phyloP scores from a whole-genome alignment of 1,139 yeast genomes.

The Suzukiozyma palmioleophila region DNA sequence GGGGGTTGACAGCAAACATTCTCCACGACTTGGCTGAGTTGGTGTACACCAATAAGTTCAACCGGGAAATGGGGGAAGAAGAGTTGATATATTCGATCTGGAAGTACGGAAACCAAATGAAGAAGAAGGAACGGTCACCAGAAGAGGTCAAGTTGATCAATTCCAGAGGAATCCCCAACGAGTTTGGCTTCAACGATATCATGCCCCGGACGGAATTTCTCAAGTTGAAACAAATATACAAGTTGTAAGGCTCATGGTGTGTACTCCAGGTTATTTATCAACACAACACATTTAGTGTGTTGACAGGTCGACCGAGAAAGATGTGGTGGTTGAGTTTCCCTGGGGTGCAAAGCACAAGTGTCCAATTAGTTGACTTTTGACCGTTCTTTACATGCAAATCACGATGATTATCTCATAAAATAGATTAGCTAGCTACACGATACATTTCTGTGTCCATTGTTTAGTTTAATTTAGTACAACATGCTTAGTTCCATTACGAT shows the following conservation, averaged over 20 bases:
- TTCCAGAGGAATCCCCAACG: slow-evolving; percentile 24
- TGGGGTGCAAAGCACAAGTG: too few relatives aligned
- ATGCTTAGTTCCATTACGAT: too few relatives aligned
- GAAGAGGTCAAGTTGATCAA: slow-evolving; percentile 35
- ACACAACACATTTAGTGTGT: too few relatives aligned
- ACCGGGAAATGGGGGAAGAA: slow-evolving; percentile 54
- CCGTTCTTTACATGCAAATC: too few relatives aligned
- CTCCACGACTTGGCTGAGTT: slow-evolving; percentile 71
- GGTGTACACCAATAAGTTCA: slow-evolving; percentile 26
- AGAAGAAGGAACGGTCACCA: slow-evolving; percentile 26
- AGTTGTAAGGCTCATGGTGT: slow-evolving; percentile 13
- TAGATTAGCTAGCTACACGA: not conserved
- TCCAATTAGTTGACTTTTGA: too few relatives aligned
- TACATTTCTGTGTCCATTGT: not conserved
- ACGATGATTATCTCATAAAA: too few relatives aligned
- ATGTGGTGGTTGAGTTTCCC: too few relatives aligned
- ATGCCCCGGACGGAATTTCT: slow-evolving; percentile 43
- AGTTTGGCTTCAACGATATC: slow-evolving; percentile 48
- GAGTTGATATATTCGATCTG: slow-evolving; percentile 56
- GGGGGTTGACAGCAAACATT: slow-evolving; percentile 92
- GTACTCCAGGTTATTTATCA: not conserved
- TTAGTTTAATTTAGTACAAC: too few relatives aligned
- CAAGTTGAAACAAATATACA: slow-evolving; percentile 38
- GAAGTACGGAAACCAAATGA: slow-evolving; percentile 48
- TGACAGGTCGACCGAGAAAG: not conserved